These are phyloP conservation scores for Warburgia ugandensis DNA, from an alignment of 164 flowering plant genomes.

Conservation along the genomic window DNA sequence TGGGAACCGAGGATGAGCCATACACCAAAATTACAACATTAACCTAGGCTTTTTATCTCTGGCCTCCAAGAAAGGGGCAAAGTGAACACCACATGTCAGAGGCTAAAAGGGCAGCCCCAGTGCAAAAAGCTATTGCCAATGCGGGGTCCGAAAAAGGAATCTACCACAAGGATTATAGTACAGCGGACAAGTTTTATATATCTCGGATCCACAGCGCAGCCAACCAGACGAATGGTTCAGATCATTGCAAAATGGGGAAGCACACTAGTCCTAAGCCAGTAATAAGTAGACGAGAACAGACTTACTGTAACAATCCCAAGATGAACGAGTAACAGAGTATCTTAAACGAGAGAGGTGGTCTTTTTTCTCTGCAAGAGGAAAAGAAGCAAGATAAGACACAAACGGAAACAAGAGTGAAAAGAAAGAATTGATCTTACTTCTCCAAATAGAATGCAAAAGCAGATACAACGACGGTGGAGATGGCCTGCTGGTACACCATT, in stretches of 20 bases:
- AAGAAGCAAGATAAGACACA: not conserved
- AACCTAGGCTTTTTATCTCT: no score
- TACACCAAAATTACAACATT: no score
- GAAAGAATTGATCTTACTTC: not conserved
- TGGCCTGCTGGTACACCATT: slow-evolving; percentile 3
- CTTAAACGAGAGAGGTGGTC: slow-evolving; percentile 12
- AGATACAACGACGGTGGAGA: slow-evolving; percentile 3
- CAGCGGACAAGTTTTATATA: not conserved
- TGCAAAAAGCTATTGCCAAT: no score
- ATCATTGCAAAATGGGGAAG: no score
- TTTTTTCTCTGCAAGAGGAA: slow-evolving; percentile 3
- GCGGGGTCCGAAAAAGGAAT: no score
- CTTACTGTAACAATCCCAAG: slow-evolving; percentile 16
- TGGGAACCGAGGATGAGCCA: no score
- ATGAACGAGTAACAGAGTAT: slow-evolving; percentile 14
- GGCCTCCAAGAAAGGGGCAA: not conserved
- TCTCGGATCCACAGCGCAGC: not conserved
- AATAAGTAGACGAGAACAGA: not conserved
- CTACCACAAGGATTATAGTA: no score
- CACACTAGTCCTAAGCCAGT: no score
- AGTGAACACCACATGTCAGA: not conserved
- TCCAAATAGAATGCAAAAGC: slow-evolving; percentile 7
- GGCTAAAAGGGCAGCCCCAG: no score
- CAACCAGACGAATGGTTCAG: no score
- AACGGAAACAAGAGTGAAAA: not conserved